These are phyloP conservation scores for Limtongia smithiae DNA, from an alignment of 805 yeast genomes.

Conservation along the genomic window DNA sequence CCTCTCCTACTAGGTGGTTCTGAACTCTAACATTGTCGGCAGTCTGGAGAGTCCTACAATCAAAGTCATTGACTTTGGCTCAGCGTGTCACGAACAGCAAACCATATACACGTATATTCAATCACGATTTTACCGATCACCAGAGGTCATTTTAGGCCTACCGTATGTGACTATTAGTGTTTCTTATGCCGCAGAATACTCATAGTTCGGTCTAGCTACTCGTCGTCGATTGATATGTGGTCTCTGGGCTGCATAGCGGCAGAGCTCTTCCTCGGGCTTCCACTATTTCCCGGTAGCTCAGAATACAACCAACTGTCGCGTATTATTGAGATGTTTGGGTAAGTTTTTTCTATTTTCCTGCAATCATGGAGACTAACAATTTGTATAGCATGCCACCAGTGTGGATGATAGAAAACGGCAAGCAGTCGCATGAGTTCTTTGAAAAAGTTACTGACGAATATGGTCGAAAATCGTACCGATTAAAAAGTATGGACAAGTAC, in stretches of 20 bases:
- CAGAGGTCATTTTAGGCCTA: conserved; percentile 87
- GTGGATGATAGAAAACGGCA: conserved; percentile 97
- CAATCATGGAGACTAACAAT: no score
- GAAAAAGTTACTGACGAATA: conserved; percentile 43
- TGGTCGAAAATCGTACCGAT: conserved; percentile 39
- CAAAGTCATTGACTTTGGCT: conserved; percentile 89
- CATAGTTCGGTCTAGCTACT: conserved; percentile 40
- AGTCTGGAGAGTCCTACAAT: conserved; percentile 74
- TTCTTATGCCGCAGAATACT: background rate
- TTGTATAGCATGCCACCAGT: conserved; percentile 58
- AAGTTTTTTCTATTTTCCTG: conserved; percentile 30
- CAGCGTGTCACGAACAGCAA: conserved; percentile 52
- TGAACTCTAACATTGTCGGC: background rate
- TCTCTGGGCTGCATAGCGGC: conserved; percentile 90
- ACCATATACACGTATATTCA: conserved; percentile 93
- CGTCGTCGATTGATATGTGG: conserved; percentile 96
- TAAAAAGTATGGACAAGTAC: conserved; percentile 53
- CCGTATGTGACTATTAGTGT: conserved; percentile 45
- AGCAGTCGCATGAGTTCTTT: conserved; percentile 69
- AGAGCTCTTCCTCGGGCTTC: conserved; percentile 85
- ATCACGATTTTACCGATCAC: conserved; percentile 91
- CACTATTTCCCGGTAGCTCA: conserved; percentile 90
- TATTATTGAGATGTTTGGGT: conserved; percentile 74
- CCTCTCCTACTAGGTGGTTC: background rate
- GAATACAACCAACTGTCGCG: conserved; percentile 87